Evolutionary conservation across 257 asterid genomes (phyloP).

Genomic region (Datura wrightii): DNA sequence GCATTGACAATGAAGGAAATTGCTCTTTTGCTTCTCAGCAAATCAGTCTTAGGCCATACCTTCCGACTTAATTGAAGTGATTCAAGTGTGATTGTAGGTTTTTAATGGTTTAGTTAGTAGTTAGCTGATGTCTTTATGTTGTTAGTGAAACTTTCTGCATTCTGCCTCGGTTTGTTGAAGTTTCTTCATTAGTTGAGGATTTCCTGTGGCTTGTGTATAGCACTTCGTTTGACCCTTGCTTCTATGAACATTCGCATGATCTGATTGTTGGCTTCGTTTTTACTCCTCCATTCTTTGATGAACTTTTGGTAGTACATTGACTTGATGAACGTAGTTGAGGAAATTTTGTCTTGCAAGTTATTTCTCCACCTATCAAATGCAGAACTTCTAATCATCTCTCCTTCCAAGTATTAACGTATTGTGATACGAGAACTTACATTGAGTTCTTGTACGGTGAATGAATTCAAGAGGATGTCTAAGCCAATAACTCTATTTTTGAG

Average conservation of each 20-base stretch:
- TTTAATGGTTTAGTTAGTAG: not conserved
- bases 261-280: not conserved
- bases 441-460: not conserved
- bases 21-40: slow-evolving; percentile 10
- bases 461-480: too few species aligned
- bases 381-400: not conserved
- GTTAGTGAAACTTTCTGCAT: not conserved
- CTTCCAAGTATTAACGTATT: not conserved
- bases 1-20: slow-evolving; percentile 18
- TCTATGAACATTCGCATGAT: not conserved
- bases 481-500: too few species aligned
- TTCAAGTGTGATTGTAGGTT: not conserved
- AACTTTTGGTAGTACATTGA: not conserved
- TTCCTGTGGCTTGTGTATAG: slow-evolving; percentile 1
- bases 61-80: slow-evolving; percentile 2
- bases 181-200: slow-evolving; percentile 20
- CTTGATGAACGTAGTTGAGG: not conserved
- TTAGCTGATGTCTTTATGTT: not conserved
- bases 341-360: not conserved
- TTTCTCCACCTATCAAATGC: not conserved
- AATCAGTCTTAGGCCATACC: not conserved
- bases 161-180: slow-evolving; percentile 7
- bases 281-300: not conserved
- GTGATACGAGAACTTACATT: not conserved
- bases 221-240: not conserved